Evolutionary conservation across 1,284 basidiomycete genomes (phyloP).

Genomic region (Malassezia vespertilionis): DNA sequence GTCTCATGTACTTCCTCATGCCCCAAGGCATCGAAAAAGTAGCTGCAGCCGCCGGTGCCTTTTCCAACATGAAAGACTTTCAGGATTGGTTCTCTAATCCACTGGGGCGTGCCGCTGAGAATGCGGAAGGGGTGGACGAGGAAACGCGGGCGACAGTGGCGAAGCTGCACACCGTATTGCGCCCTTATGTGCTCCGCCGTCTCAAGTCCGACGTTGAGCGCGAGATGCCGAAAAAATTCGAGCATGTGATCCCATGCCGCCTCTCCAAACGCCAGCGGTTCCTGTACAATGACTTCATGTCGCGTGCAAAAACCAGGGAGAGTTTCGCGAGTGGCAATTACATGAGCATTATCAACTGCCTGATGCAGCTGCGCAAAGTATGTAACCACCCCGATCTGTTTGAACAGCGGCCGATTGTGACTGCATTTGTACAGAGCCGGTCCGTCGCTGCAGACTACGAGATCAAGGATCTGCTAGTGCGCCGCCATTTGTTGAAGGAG

Average conservation of each 20-base stretch:
- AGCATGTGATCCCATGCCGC: constrained; percentile 81
- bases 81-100: constrained; percentile 83
- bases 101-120: constrained; percentile 84
- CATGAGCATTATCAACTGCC: constrained; percentile 74
- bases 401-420: constrained; percentile 84
- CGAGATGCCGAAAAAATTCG: constrained; percentile 85
- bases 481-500: constrained; percentile 57
- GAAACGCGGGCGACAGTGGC: constrained; percentile 75
- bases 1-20: constrained; percentile 87
- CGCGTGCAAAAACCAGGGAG: constrained; percentile 72
- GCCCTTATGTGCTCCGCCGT: constrained; percentile 85
- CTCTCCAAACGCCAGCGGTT: constrained; percentile 90
- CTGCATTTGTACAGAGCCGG: constrained; percentile 74
- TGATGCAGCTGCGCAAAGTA: constrained; percentile 70
- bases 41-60: constrained; percentile 56
- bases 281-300: constrained; percentile 97
- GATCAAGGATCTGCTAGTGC: constrained; percentile 74
- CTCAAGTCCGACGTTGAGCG: constrained; percentile 93
- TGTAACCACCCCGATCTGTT: constrained; percentile 94
- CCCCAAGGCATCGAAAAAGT: constrained; percentile 55
- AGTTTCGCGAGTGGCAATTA: constrained; percentile 75
- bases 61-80: constrained; percentile 87
- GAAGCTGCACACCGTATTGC: constrained; percentile 81
- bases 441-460: constrained; percentile 74
- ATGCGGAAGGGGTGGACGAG: constrained; percentile 66